phyloP scores from a whole-genome alignment of 148 eudicot genomes.

The Silene latifolia region DNA sequence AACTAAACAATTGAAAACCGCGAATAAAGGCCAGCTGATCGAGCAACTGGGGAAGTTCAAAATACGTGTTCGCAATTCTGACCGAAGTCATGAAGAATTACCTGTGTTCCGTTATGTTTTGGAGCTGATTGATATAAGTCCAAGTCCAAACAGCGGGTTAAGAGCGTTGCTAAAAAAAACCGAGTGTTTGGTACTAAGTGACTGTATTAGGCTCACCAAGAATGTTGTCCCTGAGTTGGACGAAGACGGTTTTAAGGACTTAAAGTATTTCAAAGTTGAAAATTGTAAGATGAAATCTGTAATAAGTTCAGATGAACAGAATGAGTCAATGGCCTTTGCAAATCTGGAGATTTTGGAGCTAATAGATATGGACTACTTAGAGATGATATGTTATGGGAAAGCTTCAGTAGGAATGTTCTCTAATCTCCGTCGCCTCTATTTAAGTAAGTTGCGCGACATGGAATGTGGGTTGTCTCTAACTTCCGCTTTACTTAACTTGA shows the following conservation, averaged over 20 bases:
- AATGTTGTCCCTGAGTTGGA: not conserved
- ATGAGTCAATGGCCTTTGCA: not conserved
- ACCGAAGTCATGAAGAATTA: too few relatives aligned
- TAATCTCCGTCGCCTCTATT: not conserved
- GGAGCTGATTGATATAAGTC: not conserved
- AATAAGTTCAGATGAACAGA: not conserved
- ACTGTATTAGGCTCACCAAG: not conserved
- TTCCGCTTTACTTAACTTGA: not conserved
- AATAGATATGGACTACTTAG: too few relatives aligned
- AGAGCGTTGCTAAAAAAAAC: not conserved
- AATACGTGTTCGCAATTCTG: not conserved
- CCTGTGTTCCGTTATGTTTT: not conserved
- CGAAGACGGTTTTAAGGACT: not conserved
- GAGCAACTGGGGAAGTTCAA: not conserved
- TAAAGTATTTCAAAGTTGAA: not conserved
- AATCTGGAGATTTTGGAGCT: not conserved
- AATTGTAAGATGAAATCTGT: not conserved
- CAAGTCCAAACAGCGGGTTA: not conserved
- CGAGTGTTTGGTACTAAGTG: not conserved
- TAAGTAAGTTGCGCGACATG: not conserved
- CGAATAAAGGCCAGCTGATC: not conserved
- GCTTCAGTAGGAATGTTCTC: not conserved
- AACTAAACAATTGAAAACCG: not conserved
- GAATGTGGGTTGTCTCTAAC: not conserved
- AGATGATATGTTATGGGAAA: not conserved